phyloP scores from a whole-genome alignment of 768 basidiomycete genomes.

The Podaxis sp. region DNA sequence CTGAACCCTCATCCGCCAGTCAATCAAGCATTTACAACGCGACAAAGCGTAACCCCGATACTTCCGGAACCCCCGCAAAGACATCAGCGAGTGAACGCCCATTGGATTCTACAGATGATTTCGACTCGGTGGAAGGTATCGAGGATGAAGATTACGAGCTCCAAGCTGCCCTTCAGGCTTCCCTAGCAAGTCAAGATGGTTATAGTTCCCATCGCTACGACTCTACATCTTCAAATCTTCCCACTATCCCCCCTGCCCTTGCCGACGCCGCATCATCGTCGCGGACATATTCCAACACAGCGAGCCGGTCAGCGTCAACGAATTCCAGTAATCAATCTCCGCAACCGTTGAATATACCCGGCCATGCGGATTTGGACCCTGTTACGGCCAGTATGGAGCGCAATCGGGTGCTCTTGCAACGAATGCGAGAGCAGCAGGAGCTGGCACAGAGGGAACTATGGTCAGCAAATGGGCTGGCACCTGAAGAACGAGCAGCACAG shows the following conservation, averaged over 20 bases:
- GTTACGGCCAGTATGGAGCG: constrained; percentile 68
- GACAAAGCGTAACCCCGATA: constrained; percentile 2
- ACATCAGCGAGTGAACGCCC: not conserved
- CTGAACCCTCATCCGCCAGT: constrained; percentile 46
- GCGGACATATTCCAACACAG: constrained; percentile 1
- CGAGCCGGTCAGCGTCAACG: constrained; percentile 17
- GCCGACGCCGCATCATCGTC: constrained; percentile 11
- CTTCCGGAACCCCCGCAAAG: not conserved
- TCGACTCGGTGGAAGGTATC: constrained; percentile 35
- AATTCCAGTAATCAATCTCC: constrained; percentile 16
- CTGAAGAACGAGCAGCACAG: constrained; percentile 30
- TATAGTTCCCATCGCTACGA: not conserved
- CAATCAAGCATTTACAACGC: constrained; percentile 9
- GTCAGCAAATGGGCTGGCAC: constrained; percentile 34
- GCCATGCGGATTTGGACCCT: constrained; percentile 45
- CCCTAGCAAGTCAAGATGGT: constrained; percentile 37
- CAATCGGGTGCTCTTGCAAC: constrained; percentile 58
- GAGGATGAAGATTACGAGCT: constrained; percentile 88
- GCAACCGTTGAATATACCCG: constrained; percentile 8
- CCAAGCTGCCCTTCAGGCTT: constrained; percentile 86
- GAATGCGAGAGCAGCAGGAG: constrained; percentile 67
- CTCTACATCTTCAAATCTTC: not conserved
- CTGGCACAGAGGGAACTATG: constrained; percentile 61
- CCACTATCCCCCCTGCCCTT: constrained; percentile 14
- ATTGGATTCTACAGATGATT: constrained; percentile 14